Conservation (phyloP, 441 rosid genomes). For the Populus hybrid region DNA sequence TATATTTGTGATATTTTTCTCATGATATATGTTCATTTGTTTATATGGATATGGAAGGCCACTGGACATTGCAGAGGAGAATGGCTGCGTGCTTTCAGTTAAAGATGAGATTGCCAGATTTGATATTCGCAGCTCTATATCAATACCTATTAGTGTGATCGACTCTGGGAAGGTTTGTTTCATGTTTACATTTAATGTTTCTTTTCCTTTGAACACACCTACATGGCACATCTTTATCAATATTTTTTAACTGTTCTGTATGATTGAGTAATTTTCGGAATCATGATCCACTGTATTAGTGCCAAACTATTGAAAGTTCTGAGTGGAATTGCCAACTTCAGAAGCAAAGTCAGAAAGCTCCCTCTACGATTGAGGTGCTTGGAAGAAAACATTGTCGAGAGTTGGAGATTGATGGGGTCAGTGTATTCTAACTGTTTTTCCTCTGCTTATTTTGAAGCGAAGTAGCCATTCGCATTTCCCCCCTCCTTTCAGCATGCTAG, state of each 20-base stretch:
- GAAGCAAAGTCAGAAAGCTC: conserved; percentile 42
- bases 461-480: neutral
- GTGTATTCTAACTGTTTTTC: conserved; percentile 16
- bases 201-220: neutral
- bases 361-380: conserved; percentile 60
- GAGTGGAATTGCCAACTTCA: conserved; percentile 53
- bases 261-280: conserved; percentile 10
- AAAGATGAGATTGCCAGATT: conserved; percentile 31
- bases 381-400: conserved; percentile 40
- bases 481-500: neutral
- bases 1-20: neutral
- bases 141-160: conserved; percentile 56
- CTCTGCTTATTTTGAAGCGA: neutral
- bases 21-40: neutral
- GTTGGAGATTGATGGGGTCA: conserved; percentile 55
- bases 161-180: conserved; percentile 61
- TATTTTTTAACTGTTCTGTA: neutral
- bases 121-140: conserved; percentile 40
- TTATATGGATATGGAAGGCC: conserved; percentile 41
- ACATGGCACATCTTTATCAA: neutral
- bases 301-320: conserved; percentile 29
- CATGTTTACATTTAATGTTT: neutral
- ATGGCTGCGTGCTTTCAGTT: conserved; percentile 41
- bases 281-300: conserved; percentile 32
- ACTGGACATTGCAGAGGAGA: conserved; percentile 32